Evolutionary conservation across 805 yeast species (phyloP).

Genomic region (Starmera pachycereana): DNA sequence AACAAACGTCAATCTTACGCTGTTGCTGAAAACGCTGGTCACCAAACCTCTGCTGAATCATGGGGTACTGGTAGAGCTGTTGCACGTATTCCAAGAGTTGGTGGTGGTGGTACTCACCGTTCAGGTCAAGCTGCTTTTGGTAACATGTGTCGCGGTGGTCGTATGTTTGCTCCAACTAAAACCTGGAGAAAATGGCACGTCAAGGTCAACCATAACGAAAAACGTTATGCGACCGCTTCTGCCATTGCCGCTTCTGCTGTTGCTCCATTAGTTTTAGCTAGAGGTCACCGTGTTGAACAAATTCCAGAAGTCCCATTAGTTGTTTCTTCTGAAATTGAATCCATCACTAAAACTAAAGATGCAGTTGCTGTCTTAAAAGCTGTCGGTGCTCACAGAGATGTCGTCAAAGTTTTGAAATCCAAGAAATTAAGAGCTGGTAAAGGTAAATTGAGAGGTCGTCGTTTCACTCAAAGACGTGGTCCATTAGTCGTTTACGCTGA

Average conservation of each 20-base stretch:
- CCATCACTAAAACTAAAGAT: slow-evolving; percentile 93
- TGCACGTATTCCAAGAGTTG: slow-evolving; percentile 99
- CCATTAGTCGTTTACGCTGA: slow-evolving; percentile 97
- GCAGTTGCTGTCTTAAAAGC: slow-evolving; percentile 98
- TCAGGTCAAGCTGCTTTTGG: slow-evolving; percentile 99
- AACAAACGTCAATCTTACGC: slow-evolving; percentile 99
- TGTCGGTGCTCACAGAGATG: slow-evolving; percentile 97
- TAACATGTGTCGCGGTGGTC: slow-evolving; percentile 99
- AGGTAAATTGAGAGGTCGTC: slow-evolving; percentile 99
- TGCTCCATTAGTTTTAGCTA: slow-evolving; percentile 95
- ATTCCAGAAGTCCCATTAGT: slow-evolving; percentile 98
- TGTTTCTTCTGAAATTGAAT: slow-evolving; percentile 87
- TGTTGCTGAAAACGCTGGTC: slow-evolving; percentile 98
- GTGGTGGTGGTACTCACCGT: slow-evolving; percentile 99
- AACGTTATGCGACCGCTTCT: slow-evolving; percentile 99
- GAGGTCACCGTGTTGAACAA: slow-evolving; percentile 99
- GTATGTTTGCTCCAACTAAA: slow-evolving; percentile 99
- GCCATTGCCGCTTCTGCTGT: slow-evolving; percentile 99
- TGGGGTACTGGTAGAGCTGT: slow-evolving; percentile 99
- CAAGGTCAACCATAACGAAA: slow-evolving; percentile 99
- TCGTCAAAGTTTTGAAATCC: slow-evolving; percentile 95
- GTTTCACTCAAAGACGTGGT: slow-evolving; percentile 99
- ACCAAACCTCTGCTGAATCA: slow-evolving; percentile 99
- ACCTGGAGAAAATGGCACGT: slow-evolving; percentile 99
- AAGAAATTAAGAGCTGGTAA: slow-evolving; percentile 99